Conservation (phyloP, 345 rosid genomes). For the Salix udensis region DNA sequence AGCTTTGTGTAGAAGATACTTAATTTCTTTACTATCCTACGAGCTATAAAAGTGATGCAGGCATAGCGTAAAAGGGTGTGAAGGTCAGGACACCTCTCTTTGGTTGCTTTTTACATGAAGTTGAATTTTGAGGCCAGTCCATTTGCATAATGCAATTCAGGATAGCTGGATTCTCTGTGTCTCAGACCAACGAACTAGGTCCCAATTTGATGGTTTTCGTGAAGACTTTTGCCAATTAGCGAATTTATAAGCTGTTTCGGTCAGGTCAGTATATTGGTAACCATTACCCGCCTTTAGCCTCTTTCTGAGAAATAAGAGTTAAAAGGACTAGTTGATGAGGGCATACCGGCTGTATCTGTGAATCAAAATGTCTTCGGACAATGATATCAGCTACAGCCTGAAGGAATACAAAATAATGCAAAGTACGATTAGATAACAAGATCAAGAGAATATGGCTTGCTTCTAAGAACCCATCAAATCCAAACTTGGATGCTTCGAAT, state of each 20-base stretch:
- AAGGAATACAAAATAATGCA: background rate
- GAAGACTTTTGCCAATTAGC: background rate
- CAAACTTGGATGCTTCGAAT: background rate
- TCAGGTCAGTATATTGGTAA: background rate
- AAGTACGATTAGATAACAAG: background rate
- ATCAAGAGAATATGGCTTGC: background rate
- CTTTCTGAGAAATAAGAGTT: background rate
- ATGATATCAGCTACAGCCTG: slow-evolving; percentile 91
- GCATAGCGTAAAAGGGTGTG: background rate
- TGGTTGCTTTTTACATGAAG: background rate
- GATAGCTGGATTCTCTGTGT: background rate
- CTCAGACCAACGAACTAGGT: background rate
- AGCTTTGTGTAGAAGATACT: background rate
- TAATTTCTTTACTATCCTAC: background rate
- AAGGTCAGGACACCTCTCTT: background rate
- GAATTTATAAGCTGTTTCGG: background rate
- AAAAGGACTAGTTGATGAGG: background rate
- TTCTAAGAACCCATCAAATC: background rate
- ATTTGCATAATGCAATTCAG: background rate
- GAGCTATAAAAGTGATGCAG: background rate
- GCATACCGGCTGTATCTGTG: slow-evolving; percentile 62
- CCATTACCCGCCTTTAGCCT: background rate
- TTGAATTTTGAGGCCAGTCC: background rate
- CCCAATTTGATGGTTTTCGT: background rate
- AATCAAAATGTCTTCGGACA: slow-evolving; percentile 61